A percentile compares a stretch with the other conserved stretches of the same genome.
These are phyloP conservation scores for Oryza glumipatula DNA, from an alignment of 176 grass and related monocot genomes.

Conservation along the genomic window DNA sequence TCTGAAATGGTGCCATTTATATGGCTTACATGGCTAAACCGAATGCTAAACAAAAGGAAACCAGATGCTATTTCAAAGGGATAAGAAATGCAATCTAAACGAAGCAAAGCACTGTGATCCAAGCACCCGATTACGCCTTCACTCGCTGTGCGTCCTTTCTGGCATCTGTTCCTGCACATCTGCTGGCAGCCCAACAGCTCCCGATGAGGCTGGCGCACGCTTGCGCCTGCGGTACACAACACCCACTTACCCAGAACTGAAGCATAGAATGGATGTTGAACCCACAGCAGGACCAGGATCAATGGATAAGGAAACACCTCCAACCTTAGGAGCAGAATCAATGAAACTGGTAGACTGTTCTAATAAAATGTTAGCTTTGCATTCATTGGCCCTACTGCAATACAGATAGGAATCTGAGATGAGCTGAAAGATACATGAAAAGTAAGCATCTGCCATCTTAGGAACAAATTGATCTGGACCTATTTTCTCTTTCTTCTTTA, in stretches of 20 bases:
- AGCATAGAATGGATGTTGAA: conserved; percentile 47
- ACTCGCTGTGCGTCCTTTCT: no score
- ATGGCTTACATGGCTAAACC: no score
- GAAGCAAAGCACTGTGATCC: no score
- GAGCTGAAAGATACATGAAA: not conserved
- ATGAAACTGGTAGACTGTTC: conserved; percentile 62
- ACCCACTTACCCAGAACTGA: conserved; percentile 58
- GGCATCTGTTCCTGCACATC: no score
- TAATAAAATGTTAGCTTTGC: conserved; percentile 55
- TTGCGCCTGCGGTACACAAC: no score
- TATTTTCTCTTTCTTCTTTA: not conserved
- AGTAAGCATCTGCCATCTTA: not conserved
- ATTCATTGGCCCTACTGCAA: conserved; percentile 40
- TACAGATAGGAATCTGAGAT: not conserved
- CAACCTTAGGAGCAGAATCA: conserved; percentile 62
- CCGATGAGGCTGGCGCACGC: no score
- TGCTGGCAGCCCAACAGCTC: no score
- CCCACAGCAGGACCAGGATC: conserved; percentile 60
- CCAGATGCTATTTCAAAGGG: no score
- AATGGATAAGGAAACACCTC: conserved; percentile 44
- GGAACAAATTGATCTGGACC: not conserved
- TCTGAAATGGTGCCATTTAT: no score
- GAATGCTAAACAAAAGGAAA: no score
- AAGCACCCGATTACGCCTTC: no score
- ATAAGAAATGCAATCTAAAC: no score